Conservation (phyloP, 1,284 basidiomycete species). For the Cutaneotrichosporon mucoides region DNA sequence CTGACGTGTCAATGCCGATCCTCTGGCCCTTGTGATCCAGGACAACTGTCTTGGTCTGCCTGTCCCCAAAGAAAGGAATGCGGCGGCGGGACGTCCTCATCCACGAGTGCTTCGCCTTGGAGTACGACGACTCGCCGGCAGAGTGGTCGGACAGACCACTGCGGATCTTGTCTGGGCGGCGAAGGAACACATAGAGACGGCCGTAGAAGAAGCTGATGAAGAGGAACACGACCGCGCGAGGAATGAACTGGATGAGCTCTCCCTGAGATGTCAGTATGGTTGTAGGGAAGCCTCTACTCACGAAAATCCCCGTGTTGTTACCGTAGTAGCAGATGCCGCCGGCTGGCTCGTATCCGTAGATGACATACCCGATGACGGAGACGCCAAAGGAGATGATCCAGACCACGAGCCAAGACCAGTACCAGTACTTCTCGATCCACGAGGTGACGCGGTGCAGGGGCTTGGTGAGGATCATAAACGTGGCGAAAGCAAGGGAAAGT, state of each 20-base stretch:
- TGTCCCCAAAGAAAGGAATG: neutral
- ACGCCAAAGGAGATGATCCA: constrained; percentile 37
- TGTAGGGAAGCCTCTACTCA: too few relatives aligned
- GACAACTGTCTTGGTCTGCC: constrained; percentile 5
- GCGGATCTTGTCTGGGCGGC: constrained; percentile 49
- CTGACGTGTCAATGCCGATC: neutral
- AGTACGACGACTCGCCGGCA: constrained; percentile 9
- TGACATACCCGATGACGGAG: constrained; percentile 30
- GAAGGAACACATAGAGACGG: constrained; percentile 48
- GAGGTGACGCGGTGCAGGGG: constrained; percentile 43
- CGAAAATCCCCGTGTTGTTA: constrained; percentile 39
- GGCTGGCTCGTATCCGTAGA: constrained; percentile 41
- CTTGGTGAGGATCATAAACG: constrained; percentile 49
- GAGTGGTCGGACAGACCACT: constrained; percentile 29
- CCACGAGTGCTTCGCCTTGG: constrained; percentile 5
- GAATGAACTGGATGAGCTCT: constrained; percentile 49
- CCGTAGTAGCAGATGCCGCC: constrained; percentile 47
- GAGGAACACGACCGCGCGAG: constrained; percentile 43
- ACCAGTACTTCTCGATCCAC: constrained; percentile 44
- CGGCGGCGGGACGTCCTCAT: constrained; percentile 8
- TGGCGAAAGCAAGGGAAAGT: constrained; percentile 42
- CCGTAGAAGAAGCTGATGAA: constrained; percentile 46
- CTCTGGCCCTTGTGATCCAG: constrained; percentile 3
- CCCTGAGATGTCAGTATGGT: neutral
- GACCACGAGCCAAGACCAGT: constrained; percentile 36